Percentiles rank a stretch among this genome's conserved stretches.
phyloP scores from a whole-genome alignment of 108 stramenopile species.

The Cyclotella sp. region DNA sequence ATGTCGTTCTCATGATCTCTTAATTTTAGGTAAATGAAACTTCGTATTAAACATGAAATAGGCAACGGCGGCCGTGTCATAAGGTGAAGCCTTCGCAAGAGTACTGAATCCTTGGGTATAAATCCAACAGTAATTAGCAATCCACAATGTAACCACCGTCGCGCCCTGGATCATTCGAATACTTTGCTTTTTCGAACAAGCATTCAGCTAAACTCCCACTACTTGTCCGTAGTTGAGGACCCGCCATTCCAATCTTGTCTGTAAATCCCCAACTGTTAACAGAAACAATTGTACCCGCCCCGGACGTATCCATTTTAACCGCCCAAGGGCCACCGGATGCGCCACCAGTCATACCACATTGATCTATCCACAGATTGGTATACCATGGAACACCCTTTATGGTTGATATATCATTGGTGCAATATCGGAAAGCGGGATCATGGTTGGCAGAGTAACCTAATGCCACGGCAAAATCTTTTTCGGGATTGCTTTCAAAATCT shows the following conservation, averaged over 20 bases:
- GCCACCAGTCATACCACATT: slow-evolving; percentile 27
- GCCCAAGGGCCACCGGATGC: slow-evolving; percentile 33
- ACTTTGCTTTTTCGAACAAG: slow-evolving; percentile 28
- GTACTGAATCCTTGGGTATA: too few species aligned
- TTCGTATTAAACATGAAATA: too few species aligned
- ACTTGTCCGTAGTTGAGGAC: slow-evolving; percentile 18
- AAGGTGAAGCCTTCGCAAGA: too few species aligned
- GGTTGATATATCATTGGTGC: slow-evolving; percentile 16
- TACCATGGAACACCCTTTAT: slow-evolving; percentile 33
- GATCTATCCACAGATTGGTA: slow-evolving; percentile 36
- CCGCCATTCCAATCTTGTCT: slow-evolving; percentile 36
- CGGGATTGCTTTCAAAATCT: slow-evolving; percentile 19
- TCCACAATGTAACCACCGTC: slow-evolving; percentile 29
- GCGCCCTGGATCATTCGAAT: slow-evolving; percentile 18
- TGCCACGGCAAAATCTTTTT: slow-evolving; percentile 12
- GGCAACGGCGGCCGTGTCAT: too few species aligned
- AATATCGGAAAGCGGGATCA: slow-evolving; percentile 27
- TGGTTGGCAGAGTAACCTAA: slow-evolving; percentile 33
- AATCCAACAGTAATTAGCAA: not conserved
- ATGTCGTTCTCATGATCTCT: too few species aligned
- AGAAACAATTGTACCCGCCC: slow-evolving; percentile 17
- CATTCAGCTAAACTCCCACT: slow-evolving; percentile 31
- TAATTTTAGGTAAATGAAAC: too few species aligned
- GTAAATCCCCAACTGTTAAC: slow-evolving; percentile 33
- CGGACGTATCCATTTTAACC: slow-evolving; percentile 16